Evolutionary conservation across 306 rosid genomes (phyloP).

Genomic region (Trifolium fragiferum): DNA sequence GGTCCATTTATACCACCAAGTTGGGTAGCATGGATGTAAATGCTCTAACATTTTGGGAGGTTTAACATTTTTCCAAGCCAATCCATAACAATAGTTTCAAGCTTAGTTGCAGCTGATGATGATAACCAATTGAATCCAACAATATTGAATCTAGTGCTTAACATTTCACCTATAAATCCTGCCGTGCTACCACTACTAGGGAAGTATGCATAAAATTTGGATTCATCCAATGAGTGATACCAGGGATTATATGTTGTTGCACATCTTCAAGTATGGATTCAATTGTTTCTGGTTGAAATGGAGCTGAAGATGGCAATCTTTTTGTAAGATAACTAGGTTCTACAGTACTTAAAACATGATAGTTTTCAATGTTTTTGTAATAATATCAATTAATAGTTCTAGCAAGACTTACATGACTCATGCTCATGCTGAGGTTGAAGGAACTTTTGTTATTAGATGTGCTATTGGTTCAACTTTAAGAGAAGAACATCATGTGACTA

Average conservation of each 20-base stretch:
- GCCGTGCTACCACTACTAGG: conserved; percentile 61
- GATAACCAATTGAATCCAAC: conserved; percentile 71
- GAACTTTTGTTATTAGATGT: no score
- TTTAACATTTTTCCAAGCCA: conserved; percentile 63
- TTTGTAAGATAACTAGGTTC: conserved; percentile 54
- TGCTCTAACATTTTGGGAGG: no score
- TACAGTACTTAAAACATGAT: conserved; percentile 53
- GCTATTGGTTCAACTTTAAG: no score
- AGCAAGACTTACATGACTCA: no score
- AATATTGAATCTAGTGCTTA: conserved; percentile 57
- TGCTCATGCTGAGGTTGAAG: no score
- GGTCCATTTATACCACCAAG: no score
- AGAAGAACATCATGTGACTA: no score
- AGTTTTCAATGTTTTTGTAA: conserved; percentile 46
- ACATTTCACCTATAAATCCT: conserved; percentile 64
- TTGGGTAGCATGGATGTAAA: no score
- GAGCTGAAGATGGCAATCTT: conserved; percentile 50
- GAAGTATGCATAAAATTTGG: conserved; percentile 64
- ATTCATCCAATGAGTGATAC: conserved; percentile 71
- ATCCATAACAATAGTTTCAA: conserved; percentile 65
- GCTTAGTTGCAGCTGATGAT: conserved; percentile 73
- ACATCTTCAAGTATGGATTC: conserved; percentile 63
- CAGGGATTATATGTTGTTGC: conserved; percentile 54
- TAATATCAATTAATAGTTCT: no score
- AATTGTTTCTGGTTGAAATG: conserved; percentile 52